A percentile compares a stretch with the other conserved stretches of the same genome.
These are phyloP conservation scores for Sambucus nigra DNA, from an alignment of 129 eudicot species.

Conservation along the genomic window DNA sequence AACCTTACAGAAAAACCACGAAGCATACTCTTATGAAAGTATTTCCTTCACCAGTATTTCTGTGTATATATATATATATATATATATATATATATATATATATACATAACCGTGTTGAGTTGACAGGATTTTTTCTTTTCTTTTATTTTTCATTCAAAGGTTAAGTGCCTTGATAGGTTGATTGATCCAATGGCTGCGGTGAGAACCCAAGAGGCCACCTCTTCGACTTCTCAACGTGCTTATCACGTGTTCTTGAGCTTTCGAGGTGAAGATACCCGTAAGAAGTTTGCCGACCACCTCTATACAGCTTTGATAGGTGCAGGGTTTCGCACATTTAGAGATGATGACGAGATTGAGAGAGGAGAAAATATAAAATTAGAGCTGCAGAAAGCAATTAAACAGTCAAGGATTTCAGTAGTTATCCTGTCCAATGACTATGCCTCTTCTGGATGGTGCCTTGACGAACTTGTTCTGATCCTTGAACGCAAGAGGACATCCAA, in stretches of 20 bases:
- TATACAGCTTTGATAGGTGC: slow-evolving; percentile 1
- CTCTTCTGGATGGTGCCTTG: slow-evolving; percentile 15
- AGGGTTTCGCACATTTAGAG: neutral
- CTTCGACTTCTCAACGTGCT: neutral
- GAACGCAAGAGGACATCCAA: neutral
- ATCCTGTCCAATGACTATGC: slow-evolving; percentile 11
- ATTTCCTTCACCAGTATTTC: no score
- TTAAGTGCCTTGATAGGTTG: neutral
- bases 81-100: no score
- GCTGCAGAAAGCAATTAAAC: neutral
- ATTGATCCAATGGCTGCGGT: neutral
- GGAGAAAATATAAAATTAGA: slow-evolving; percentile 1
- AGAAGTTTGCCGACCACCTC: neutral
- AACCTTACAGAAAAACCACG: neutral
- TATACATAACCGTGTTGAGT: no score
- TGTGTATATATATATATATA: no score
- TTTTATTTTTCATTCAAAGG: neutral
- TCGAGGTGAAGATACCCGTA: neutral
- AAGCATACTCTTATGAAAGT: no score
- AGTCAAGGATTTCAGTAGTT: slow-evolving; percentile 1
- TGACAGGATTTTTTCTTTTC: neutral
- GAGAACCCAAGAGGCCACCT: neutral
- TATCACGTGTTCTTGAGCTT: slow-evolving; percentile 2
- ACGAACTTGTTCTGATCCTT: slow-evolving; percentile 10
- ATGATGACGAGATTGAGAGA: neutral